phyloP scores from a whole-genome alignment of 106 monocot species.

The Dendrobium huoshanense region DNA sequence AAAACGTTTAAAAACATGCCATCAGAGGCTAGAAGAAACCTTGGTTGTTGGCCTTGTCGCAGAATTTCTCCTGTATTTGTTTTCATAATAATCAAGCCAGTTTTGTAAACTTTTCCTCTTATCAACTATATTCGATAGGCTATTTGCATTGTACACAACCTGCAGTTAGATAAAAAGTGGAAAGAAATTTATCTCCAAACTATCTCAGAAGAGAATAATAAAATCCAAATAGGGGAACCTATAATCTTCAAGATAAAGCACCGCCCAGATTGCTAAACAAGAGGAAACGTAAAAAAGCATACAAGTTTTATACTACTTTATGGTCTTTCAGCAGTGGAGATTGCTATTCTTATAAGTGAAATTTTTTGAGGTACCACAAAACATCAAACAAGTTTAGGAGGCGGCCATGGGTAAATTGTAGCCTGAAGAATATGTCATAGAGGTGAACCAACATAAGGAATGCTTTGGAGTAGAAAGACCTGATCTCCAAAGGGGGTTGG shows the following conservation, averaged over 20 bases:
- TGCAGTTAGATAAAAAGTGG: slow-evolving; percentile 2
- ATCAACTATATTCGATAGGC: slow-evolving; percentile 51
- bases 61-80: slow-evolving; percentile 44
- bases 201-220: background rate
- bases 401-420: no score
- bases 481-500: no score
- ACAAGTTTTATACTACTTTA: background rate
- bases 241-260: background rate
- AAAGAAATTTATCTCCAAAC: background rate
- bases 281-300: background rate
- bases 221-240: background rate
- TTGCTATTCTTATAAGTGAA: background rate
- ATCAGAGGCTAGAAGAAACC: slow-evolving; percentile 17
- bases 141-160: slow-evolving; percentile 81
- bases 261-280: background rate
- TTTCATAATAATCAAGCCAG: slow-evolving; percentile 74
- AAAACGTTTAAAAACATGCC: background rate
- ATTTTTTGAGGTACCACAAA: background rate
- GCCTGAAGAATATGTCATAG: no score
- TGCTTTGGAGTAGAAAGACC: no score
- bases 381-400: no score
- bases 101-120: slow-evolving; percentile 66
- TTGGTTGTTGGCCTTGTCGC: slow-evolving; percentile 57
- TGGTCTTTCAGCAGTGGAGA: background rate
- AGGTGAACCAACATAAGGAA: no score